Conservation (phyloP, 2,329 filamentous ascomycete genomes). For the Boeremia exigua region DNA sequence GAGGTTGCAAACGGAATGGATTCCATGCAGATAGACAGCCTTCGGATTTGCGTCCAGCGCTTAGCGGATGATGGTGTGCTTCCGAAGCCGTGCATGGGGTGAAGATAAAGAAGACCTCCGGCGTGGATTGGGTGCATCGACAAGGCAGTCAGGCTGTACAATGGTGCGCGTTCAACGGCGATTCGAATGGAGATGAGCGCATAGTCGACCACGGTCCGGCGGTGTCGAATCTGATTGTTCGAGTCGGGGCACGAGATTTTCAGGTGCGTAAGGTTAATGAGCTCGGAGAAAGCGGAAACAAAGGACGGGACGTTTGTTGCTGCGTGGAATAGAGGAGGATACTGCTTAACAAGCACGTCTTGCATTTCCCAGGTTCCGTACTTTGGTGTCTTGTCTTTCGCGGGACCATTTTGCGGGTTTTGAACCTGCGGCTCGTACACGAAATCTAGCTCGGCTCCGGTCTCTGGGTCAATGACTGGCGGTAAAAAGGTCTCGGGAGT, state of each 20-base stretch:
- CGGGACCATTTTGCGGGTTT: conserved; percentile 61
- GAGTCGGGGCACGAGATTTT: conserved; percentile 79
- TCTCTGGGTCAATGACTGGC: conserved; percentile 79
- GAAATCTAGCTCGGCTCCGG: conserved; percentile 79
- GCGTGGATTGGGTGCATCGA: conserved; percentile 78
- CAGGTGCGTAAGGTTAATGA: conserved; percentile 75
- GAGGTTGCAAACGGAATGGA: conserved; percentile 65
- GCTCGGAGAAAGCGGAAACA: conserved; percentile 71
- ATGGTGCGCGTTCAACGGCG: conserved; percentile 74
- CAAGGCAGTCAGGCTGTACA: conserved; percentile 70
- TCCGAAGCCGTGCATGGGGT: conserved; percentile 76
- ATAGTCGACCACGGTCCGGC: conserved; percentile 82
- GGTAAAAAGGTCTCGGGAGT: conserved; percentile 80
- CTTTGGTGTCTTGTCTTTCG: conserved; percentile 69
- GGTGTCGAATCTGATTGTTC: conserved; percentile 68
- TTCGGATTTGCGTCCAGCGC: conserved; percentile 79
- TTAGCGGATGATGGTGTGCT: conserved; percentile 73
- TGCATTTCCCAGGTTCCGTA: conserved; percentile 81
- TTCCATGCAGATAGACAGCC: conserved; percentile 76
- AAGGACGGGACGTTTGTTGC: conserved; percentile 88
- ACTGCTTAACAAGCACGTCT: conserved; percentile 83
- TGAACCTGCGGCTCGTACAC: conserved; percentile 77
- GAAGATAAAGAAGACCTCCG: conserved; percentile 76
- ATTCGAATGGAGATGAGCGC: conserved; percentile 87
- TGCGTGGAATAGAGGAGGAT: conserved; percentile 86